Evolutionary conservation across 768 basidiomycete genomes (phyloP), one percentile per base, ranked within the genome.

Genomic region (Naematelia encephala): DNA sequence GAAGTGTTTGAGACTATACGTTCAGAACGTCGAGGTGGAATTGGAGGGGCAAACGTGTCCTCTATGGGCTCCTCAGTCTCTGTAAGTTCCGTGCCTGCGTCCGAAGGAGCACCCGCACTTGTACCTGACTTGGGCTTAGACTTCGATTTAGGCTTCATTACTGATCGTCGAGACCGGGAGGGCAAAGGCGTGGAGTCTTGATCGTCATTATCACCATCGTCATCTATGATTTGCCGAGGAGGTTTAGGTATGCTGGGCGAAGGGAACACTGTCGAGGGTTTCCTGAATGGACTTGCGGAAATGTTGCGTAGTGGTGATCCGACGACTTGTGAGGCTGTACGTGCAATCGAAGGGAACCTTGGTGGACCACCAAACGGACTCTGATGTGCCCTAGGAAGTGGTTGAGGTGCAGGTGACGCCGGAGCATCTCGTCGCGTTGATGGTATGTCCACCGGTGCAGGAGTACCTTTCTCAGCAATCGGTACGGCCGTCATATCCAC

Each of bases 321-420:
- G 42, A n/a, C 45, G 21, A 42, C 46, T 42, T 54, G 42, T 4
- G 43, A 29, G 11, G 59, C 47, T 10, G 59, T 56, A 4, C 54
- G 25, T 1, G 67, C 59, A 16, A 39, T 39, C 8, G 34, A 39
- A 8, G 34, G 34, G 57, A 74, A 74, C 30, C 64, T 47, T 8
- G 72, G 72, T 46, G 72, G 72, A 11, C 72, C 72, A 13, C 67
- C 34, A 56, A 74, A 74, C 0, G 72, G 67, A 30, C 51, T 52
- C 34, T 29, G 23, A 22, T 23, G 29, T 5, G 65, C 63, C 19
- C 54, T 39, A 16, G 52, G 21, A 19, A 27, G 10, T 12, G 57
- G 51, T 45, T 29, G 26, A 12, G 58, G 29, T 26, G 48, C 45
- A 16, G 54, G 56, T 21, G 34, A 16, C 23, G 54, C 57, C 3